These are phyloP conservation scores for Posidonia australis DNA, from an alignment of 106 monocot species.

Conservation along the genomic window DNA sequence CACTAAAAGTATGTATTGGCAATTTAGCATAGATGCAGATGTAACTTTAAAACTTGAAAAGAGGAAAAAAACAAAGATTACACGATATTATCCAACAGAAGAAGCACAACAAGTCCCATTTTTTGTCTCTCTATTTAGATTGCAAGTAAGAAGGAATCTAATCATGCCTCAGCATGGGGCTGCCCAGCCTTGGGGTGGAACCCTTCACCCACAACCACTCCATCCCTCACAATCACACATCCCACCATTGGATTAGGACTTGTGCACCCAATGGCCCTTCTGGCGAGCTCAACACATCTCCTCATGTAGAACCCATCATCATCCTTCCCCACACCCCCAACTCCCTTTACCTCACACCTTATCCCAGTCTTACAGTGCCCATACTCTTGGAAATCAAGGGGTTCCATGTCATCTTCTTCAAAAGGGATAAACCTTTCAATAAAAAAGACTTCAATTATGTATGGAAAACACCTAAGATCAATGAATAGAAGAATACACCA, in stretches of 20 bases:
- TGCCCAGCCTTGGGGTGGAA: constrained; percentile 96
- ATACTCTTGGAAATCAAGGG: background rate
- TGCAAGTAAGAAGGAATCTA: background rate
- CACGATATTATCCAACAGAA: too few relatives aligned
- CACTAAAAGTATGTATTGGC: too few relatives aligned
- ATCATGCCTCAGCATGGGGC: constrained; percentile 96
- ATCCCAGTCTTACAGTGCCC: background rate
- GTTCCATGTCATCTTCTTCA: too few relatives aligned
- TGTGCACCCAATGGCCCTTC: constrained; percentile 54
- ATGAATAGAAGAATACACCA: too few relatives aligned
- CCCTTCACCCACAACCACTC: constrained; percentile 73
- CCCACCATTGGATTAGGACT: constrained; percentile 98
- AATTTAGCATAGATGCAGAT: too few relatives aligned
- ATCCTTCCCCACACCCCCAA: background rate
- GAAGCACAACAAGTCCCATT: too few relatives aligned
- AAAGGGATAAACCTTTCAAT: too few relatives aligned
- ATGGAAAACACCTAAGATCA: too few relatives aligned
- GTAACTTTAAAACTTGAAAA: too few relatives aligned
- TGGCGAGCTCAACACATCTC: constrained; percentile 70
- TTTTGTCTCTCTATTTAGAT: too few relatives aligned
- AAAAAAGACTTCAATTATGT: too few relatives aligned
- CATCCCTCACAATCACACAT: constrained; percentile 76
- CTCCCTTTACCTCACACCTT: constrained; percentile 12
- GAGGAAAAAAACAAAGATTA: background rate
- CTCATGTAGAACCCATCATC: constrained; percentile 73